phyloP scores from a whole-genome alignment of 2,329 filamentous ascomycete species.

The Xylariaceae sp. region DNA sequence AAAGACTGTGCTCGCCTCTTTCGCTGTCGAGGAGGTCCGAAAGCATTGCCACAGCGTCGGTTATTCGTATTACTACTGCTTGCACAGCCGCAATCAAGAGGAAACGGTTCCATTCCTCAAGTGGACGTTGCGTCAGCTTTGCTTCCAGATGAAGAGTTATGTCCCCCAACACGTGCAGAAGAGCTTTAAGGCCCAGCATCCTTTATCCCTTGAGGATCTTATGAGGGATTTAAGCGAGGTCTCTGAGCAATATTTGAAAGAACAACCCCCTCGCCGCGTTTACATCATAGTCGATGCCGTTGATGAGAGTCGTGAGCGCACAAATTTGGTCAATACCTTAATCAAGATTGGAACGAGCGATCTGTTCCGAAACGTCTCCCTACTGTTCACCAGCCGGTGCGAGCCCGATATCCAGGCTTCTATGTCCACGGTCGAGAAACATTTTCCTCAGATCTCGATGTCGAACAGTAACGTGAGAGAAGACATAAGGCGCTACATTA shows the following conservation, averaged over 20 bases:
- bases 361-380: conserved; percentile 22
- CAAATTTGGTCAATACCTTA: conserved; percentile 21
- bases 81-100: conserved; percentile 25
- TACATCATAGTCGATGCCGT: conserved; percentile 29
- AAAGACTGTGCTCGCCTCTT: conserved; percentile 29
- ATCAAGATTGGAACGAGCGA: conserved; percentile 19
- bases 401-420: conserved; percentile 25
- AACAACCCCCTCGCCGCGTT: too few species aligned
- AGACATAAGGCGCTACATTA: conserved; percentile 25
- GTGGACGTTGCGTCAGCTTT: conserved; percentile 24
- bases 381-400: conserved; percentile 29
- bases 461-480: conserved; percentile 22
- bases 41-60: conserved; percentile 13
- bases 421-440: conserved; percentile 3
- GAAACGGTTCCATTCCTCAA: conserved; percentile 27
- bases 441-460: conserved; percentile 24
- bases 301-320: conserved; percentile 27
- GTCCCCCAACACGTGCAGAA: conserved; percentile 18
- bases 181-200: conserved; percentile 1
- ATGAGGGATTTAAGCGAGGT: conserved; percentile 19
- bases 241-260: conserved; percentile 13
- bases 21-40: conserved; percentile 22
- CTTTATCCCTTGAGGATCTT: conserved; percentile 17
- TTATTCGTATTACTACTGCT: conserved; percentile 32
- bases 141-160: conserved; percentile 16